Evolutionary conservation across 495 filamentous ascomycete species (phyloP).

Genomic region (Mytilinidion resinicola): DNA sequence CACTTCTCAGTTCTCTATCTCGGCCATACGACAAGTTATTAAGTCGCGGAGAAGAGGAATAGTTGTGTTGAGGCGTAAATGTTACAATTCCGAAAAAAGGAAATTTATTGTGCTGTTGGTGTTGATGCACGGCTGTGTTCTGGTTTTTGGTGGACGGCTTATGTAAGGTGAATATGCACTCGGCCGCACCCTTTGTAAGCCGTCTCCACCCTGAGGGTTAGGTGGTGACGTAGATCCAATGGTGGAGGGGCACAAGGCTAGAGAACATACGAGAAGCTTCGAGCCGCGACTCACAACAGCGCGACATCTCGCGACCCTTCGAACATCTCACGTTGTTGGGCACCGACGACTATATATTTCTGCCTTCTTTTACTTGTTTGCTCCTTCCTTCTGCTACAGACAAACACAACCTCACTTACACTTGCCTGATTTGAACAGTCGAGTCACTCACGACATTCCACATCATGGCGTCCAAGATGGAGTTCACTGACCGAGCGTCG

Average conservation of each 20-base stretch:
- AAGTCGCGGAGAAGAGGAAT: no score
- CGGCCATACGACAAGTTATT: no score
- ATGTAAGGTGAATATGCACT: no score
- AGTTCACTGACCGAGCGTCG: slow-evolving; percentile 88
- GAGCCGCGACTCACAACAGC: slow-evolving; percentile 4
- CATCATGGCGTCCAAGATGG: slow-evolving; percentile 50
- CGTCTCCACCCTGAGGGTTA: no score
- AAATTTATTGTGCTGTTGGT: no score
- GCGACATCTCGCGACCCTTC: slow-evolving; percentile 8
- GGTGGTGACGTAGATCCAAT: no score
- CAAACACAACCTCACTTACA: neutral
- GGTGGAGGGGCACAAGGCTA: neutral
- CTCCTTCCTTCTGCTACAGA: neutral
- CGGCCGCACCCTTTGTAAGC: no score
- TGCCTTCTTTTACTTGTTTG: neutral
- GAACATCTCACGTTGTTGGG: neutral
- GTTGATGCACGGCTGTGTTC: no score
- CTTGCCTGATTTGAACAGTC: neutral
- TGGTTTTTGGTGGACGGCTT: no score
- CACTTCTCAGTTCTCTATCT: no score
- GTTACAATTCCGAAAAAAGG: no score
- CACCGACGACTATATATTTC: neutral
- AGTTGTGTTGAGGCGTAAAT: no score
- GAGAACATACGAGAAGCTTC: slow-evolving; percentile 22
- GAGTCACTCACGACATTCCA: neutral